A percentile compares a stretch with the other conserved stretches of the same genome.
Evolutionary conservation across 495 filamentous ascomycete species (phyloP).

Genomic region (Tuber indicum): DNA sequence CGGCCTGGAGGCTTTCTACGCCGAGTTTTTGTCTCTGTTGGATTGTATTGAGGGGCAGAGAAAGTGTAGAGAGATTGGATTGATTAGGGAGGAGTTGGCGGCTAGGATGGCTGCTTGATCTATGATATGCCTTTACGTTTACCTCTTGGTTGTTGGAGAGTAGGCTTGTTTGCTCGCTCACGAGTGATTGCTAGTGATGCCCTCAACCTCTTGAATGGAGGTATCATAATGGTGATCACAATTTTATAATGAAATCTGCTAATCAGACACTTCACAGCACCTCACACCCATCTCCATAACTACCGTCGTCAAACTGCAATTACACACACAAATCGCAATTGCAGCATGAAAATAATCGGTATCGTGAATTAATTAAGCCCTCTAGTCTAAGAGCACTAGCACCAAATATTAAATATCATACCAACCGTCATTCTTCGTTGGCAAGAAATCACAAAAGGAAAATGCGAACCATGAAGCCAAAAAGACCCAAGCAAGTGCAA

Average conservation of each 20-base stretch:
- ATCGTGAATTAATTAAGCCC: neutral
- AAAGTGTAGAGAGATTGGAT: slow-evolving; percentile 41
- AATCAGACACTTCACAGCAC: neutral
- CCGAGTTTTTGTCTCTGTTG: slow-evolving; percentile 75
- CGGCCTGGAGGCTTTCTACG: neutral
- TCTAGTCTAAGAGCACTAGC: neutral
- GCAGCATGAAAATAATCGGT: neutral
- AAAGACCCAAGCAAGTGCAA: neutral
- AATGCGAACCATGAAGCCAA: neutral
- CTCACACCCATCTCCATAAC: neutral
- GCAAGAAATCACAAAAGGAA: neutral
- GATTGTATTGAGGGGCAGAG: slow-evolving; percentile 78
- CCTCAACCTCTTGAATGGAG: neutral
- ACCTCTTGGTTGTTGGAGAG: neutral
- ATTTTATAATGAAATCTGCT: neutral
- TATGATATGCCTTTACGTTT: neutral
- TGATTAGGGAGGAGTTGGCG: slow-evolving; percentile 8
- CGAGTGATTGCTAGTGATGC: slow-evolving; percentile 1
- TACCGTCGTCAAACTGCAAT: neutral
- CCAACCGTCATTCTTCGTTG: neutral
- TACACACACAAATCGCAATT: neutral
- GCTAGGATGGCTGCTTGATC: neutral
- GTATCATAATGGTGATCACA: neutral
- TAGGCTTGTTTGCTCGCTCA: neutral
- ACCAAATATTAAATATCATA: neutral